Base-by-base conservation (phyloP, 352 stramenopile genomes). In the Thalassiosira allenii region DNA sequence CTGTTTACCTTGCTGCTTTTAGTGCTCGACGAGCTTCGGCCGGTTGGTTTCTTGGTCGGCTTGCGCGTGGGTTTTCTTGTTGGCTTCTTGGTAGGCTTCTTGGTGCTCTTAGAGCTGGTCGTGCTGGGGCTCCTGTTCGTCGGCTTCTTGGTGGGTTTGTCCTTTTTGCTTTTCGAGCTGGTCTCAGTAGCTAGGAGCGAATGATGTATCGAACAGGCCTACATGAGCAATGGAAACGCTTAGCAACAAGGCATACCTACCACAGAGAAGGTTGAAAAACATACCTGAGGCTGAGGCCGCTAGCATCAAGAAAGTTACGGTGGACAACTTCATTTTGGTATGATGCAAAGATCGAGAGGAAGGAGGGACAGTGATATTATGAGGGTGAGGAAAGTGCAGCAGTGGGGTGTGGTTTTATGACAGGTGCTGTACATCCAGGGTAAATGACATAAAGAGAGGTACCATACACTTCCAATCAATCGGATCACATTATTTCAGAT, bases 371-470 rank as follows among this genome's bases (percentile, higher is more conserved):
- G 17, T 17, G 17, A 47, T 17, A 47, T 47, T 47, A 47, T 47
- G 37, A 47, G 37, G 8, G 8, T 17, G 17, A 17, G 37, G 8
- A 47, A 47, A n/a, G n/a, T n/a, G n/a, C 37, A 17, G 8, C 37
- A 17, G 8, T 17, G 17, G 17, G 37, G 37, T 17, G 9, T 47
- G 9, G 8, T 17, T 47, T 47, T 47, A 17, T 47, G 37, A 47
- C 37, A 47, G n/a, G n/a, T n/a, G n/a, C n/a, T n/a, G n/a, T 17
- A 47, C 9, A 47, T 9, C 9, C 9, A 17, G 37, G 9, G 37
- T 9, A 47, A 17, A 47, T 47, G 37, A 47, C 37, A 47, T 47
- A 47, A 47, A 47, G 37, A 47, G 37, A 47, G 37, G 37, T 47
- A 9, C 37, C 37, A 47, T 9, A 47, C 17, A 17, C 37, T 47